Percentiles rank a stretch among this genome's conserved stretches.
phyloP scores from a whole-genome alignment of 495 filamentous ascomycete genomes.

The Achaetomiella virescens region DNA sequence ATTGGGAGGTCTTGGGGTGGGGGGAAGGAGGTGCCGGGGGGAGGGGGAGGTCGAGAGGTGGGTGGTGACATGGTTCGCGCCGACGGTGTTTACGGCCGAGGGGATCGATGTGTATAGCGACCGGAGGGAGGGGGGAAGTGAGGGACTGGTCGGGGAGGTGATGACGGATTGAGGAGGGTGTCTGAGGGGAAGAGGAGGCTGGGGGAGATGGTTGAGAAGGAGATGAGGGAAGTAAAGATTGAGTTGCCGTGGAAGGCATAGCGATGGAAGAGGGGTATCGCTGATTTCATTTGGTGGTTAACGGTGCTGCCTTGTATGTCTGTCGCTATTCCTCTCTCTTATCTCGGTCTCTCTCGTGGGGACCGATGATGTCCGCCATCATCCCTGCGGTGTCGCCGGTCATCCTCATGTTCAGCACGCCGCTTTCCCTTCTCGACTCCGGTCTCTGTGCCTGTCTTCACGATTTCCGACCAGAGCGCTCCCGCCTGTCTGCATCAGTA shows the following conservation, averaged over 20 bases:
- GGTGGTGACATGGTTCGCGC: slow-evolving; percentile 70
- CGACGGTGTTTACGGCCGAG: slow-evolving; percentile 67
- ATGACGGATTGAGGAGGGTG: slow-evolving; percentile 39
- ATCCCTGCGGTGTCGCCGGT: not conserved
- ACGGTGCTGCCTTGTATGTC: not conserved
- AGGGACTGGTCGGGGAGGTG: slow-evolving; percentile 41
- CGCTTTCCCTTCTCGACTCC: slow-evolving; percentile 3
- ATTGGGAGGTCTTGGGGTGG: slow-evolving; percentile 72
- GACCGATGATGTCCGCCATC: not conserved
- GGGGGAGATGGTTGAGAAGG: slow-evolving; percentile 34
- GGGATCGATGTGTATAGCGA: slow-evolving; percentile 68
- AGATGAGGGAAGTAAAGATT: slow-evolving; percentile 42
- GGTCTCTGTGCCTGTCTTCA: slow-evolving; percentile 6
- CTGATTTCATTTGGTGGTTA: not conserved
- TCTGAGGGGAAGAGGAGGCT: slow-evolving; percentile 32
- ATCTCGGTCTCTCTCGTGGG: not conserved
- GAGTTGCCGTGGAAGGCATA: slow-evolving; percentile 40
- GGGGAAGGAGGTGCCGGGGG: slow-evolving; percentile 39
- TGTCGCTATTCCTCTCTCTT: not conserved
- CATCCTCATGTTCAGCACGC: not conserved
- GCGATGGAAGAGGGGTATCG: no score
- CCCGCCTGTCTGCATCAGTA: slow-evolving; percentile 15
- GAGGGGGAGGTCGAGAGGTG: slow-evolving; percentile 43
- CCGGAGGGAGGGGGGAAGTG: slow-evolving; percentile 44
- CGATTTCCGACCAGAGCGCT: not conserved